Percentiles rank a stretch among this genome's conserved stretches.
phyloP scores from a whole-genome alignment of 768 basidiomycete genomes.

The Leccinum barrowsii region DNA sequence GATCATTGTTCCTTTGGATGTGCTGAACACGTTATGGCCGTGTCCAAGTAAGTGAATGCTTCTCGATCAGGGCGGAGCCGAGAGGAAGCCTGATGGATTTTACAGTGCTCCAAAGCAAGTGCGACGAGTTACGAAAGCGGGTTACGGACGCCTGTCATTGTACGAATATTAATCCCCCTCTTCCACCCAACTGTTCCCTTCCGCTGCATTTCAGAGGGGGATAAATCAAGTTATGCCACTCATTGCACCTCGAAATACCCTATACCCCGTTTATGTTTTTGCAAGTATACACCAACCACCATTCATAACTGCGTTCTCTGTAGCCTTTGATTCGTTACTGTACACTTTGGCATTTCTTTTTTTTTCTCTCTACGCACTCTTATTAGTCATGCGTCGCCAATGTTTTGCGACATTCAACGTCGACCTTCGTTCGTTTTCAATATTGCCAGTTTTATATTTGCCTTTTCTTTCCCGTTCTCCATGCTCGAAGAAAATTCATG shows the following conservation, averaged over 20 bases:
- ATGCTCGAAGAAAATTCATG: slow-evolving; percentile 4
- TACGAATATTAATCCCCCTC: slow-evolving; percentile 40
- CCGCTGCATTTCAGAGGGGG: slow-evolving; percentile 32
- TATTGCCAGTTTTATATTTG: background rate
- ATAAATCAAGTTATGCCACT: slow-evolving; percentile 11
- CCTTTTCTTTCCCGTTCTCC: background rate
- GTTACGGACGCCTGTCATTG: slow-evolving; percentile 47
- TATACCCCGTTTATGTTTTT: slow-evolving; percentile 24
- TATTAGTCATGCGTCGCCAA: slow-evolving; percentile 4
- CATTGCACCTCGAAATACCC: slow-evolving; percentile 9
- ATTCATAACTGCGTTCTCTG: slow-evolving; percentile 26
- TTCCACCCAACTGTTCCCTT: slow-evolving; percentile 37
- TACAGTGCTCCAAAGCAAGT: slow-evolving; percentile 46
- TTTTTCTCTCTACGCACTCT: slow-evolving; percentile 6
- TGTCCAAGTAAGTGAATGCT: slow-evolving; percentile 39
- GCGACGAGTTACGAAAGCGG: slow-evolving; percentile 46
- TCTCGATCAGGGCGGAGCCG: slow-evolving; percentile 6
- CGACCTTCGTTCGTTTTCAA: slow-evolving; percentile 7
- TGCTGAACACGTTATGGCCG: slow-evolving; percentile 70
- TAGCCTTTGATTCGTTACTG: slow-evolving; percentile 29
- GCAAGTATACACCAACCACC: slow-evolving; percentile 28
- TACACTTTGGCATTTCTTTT: slow-evolving; percentile 13
- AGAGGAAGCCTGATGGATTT: slow-evolving; percentile 4
- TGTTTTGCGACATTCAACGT: slow-evolving; percentile 12
- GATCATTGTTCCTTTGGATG: slow-evolving; percentile 60